Base-by-base conservation (phyloP, 306 rosid species). In the Gastrolobium villosum region DNA sequence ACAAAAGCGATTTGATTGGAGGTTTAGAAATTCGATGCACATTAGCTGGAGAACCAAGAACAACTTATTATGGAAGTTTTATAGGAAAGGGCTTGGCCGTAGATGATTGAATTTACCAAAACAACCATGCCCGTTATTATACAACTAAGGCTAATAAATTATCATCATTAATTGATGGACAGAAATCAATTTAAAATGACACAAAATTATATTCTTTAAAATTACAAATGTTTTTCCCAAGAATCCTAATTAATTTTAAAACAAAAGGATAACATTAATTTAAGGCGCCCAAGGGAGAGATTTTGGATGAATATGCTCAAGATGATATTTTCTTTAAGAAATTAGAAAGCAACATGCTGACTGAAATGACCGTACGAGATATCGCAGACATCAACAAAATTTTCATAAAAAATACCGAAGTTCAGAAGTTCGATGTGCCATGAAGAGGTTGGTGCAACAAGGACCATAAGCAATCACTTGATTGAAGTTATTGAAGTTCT, bases 281-380 rank as follows among this genome's bases (percentile, higher is more conserved):
- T 75, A 2, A 20, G 26, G 26, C 26, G 1, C 26, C 26, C 0
- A 20, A 20, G 26, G 26, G 26, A 20, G 26, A 20, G 26, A 20
- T 20, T 20, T 1, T 0, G 26, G 26, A 20, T 20, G 26, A 20
- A 20, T 20, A 20, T 20, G 26, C 26, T 20, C 0, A 20, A 20
- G 26, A 20, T 20, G 26, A 20, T 20, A 1, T 20, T 20, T 20
- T 20, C 26, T 0, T 20, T 0, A 20, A 20, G 26, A 20, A 20
- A 20, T 0, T 20, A 20, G 1, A 20, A 20, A 79, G 97, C 78
- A 88, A 89, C 71, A 89, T 91, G 97, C 86, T 91, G 81, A 91
- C 91, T 30, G 94, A 91, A 75, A 89, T 91, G 97, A 90, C 94
- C 55, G 91, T 91, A 74, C 89, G 94, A 9, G 97, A 94, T 60